Evolutionary conservation across 2,329 filamentous ascomycete genomes (phyloP).

Genomic region (Stemphylium lycopersici): DNA sequence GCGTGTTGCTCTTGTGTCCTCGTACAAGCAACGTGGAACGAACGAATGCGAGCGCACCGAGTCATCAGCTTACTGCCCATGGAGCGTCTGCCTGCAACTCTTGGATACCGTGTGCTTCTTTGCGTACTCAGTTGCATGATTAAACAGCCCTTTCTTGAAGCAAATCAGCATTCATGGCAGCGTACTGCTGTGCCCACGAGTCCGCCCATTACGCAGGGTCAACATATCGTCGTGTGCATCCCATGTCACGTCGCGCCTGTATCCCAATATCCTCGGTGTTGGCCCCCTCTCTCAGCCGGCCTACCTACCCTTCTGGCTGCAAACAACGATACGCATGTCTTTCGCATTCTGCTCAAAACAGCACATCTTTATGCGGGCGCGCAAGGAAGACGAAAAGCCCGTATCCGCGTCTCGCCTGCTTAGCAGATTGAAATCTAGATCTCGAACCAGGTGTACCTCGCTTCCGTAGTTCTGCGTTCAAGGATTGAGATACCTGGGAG

Average conservation of each 20-base stretch:
- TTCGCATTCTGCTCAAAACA: not conserved
- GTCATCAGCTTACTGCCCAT: constrained; percentile 21
- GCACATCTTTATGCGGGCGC: not conserved
- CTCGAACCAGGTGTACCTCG: not conserved
- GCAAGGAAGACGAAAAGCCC: not conserved
- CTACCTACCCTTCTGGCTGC: not conserved
- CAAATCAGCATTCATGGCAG: constrained; percentile 1
- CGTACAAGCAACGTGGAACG: constrained; percentile 38
- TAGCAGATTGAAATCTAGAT: no score
- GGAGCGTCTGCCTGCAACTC: not conserved
- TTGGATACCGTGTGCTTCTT: constrained; percentile 9
- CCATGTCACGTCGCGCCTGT: constrained; percentile 9
- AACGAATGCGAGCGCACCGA: constrained; percentile 21
- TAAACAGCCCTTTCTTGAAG: not conserved
- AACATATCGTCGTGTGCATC: constrained; percentile 8
- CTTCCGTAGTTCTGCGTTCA: not conserved
- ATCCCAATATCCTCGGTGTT: not conserved
- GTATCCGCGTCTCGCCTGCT: constrained; percentile 1
- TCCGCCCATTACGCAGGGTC: not conserved
- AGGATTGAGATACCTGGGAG: no score
- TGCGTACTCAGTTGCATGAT: constrained; percentile 16
- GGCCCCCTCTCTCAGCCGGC: not conserved
- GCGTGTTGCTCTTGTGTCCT: constrained; percentile 10
- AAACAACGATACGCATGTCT: not conserved
- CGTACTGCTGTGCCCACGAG: constrained; percentile 1